Evolutionary conservation across 192 early-diverging fungal species (phyloP), one percentile per base, ranked within the genome.

Genomic region (Kappamyces sp.): DNA sequence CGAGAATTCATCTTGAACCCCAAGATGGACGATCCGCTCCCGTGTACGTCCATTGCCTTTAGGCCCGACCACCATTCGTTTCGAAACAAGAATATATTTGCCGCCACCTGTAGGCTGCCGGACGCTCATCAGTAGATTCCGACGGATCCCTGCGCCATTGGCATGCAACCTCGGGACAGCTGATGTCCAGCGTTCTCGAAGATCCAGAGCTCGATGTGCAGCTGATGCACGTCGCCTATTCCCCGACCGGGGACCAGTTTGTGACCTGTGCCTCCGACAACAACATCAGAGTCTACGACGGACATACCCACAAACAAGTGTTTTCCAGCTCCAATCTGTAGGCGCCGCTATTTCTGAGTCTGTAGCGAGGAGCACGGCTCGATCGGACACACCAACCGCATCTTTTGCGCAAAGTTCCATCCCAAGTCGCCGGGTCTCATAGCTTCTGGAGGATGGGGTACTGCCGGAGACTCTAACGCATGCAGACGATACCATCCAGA

Each of bases 391-490:
- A 73, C 78, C 5, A 78, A 70, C 49, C 60, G 74, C 3, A 68
- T 82, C 32, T 82, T 82, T 71, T 70, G 71, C 0, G 71, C 71
- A 9, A 69, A 71, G 34, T 82, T 82, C 51, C 80, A 82, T 66
- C 74, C 80, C 10, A 71, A 59, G 32, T 73, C 75, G 13, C 47
- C 57, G 8, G 62, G 78, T 53, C 47, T 71, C 31, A 31, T 81
- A 15, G 60, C 78, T 37, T 71, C 65, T 38, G 78, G 66, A n/a
- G 80, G 79, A 2, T 82, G 80, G 80, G 80, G 81, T 59, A 77
- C 81, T 51, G 78, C 75, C 10, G 47, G 81, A 37, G 67, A 77
- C 55, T 68, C 75, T 48, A 47, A 36, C 10, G 23, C 47, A 58
- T 35, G 47, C 31, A 32, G 31, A 5, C 36, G 39, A 35, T 2